Percentiles rank a stretch among this genome's conserved stretches.
Conservation (phyloP, 1,284 basidiomycete genomes). For the Apiotrichum brassicae region DNA sequence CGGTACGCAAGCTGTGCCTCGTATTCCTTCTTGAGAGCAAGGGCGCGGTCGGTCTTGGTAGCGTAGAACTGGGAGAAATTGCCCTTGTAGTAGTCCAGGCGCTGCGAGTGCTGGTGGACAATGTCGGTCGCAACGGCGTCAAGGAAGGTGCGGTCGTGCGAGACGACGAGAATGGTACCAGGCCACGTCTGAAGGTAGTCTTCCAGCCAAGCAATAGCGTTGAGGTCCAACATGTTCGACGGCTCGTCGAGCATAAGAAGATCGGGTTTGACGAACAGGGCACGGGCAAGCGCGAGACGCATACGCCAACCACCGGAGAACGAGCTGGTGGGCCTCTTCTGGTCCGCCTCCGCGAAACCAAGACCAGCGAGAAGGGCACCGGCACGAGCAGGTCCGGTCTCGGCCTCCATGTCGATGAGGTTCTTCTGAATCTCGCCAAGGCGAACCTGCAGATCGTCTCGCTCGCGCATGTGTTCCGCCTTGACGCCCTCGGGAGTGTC, state of each 20-base stretch:
- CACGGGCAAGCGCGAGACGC: constrained; percentile 93
- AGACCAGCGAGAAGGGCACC: constrained; percentile 84
- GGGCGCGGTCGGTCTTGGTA: constrained; percentile 90
- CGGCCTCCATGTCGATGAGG: constrained; percentile 95
- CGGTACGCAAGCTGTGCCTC: constrained; percentile 93
- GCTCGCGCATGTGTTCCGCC: constrained; percentile 63
- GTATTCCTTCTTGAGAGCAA: constrained; percentile 87
- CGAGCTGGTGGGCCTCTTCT: constrained; percentile 69
- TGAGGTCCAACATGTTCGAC: constrained; percentile 73
- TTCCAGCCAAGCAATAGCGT: constrained; percentile 57
- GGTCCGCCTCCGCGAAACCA: constrained; percentile 84
- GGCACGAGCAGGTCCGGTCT: constrained; percentile 89
- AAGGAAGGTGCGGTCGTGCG: constrained; percentile 97
- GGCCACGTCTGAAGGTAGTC: constrained; percentile 97
- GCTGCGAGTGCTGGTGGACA: constrained; percentile 89
- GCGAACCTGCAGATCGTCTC: constrained; percentile 77
- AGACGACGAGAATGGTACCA: constrained; percentile 90
- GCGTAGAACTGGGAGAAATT: constrained; percentile 99
- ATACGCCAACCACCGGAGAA: constrained; percentile 99
- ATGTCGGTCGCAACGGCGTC: constrained; percentile 95
- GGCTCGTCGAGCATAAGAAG: constrained; percentile 88
- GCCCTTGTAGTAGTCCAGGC: constrained; percentile 81
- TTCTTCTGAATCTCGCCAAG: constrained; percentile 88
- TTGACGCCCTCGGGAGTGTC: constrained; percentile 59
- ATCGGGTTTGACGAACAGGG: constrained; percentile 83